Evolutionary conservation across 2,329 filamentous ascomycete genomes (phyloP).

Genomic region (Fusarium continuum): DNA sequence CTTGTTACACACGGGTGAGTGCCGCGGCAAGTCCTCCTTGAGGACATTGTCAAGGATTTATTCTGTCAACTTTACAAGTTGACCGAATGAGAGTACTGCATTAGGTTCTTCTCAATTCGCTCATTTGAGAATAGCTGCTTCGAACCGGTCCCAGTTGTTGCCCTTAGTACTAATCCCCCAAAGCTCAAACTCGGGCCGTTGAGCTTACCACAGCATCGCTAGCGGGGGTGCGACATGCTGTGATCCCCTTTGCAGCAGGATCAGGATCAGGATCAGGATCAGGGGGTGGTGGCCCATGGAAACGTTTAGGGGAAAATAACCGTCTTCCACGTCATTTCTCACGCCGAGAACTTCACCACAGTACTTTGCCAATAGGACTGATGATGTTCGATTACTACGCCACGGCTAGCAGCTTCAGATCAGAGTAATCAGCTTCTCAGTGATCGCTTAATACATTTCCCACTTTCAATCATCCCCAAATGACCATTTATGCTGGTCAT

Average conservation of each 20-base stretch:
- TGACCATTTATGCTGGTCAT: not conserved
- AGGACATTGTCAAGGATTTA: conserved; percentile 13
- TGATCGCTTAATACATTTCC: not conserved
- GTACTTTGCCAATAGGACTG: conserved; percentile 1
- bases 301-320: conserved; percentile 12
- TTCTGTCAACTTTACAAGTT: conserved; percentile 15
- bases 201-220: conserved; percentile 17
- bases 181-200: conserved; percentile 33
- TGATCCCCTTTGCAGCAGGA: conserved; percentile 36
- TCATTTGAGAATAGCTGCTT: conserved; percentile 29
- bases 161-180: conserved; percentile 13
- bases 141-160: conserved; percentile 18
- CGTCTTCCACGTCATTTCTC: conserved; percentile 22
- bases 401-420: not conserved
- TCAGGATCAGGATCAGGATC: conserved; percentile 18
- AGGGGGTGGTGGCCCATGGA: conserved; percentile 21
- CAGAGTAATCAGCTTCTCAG: not conserved
- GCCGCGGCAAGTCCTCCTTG: conserved; percentile 18
- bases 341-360: conserved; percentile 2
- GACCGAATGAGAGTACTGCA: conserved; percentile 19
- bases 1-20: conserved; percentile 16
- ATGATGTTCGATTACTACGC: not conserved
- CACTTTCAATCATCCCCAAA: not conserved
- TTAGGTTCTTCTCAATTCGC: conserved; percentile 19
- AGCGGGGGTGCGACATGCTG: conserved; percentile 25